Base-by-base conservation (phyloP, 345 rosid species). In the Noccaea caerulescens region DNA sequence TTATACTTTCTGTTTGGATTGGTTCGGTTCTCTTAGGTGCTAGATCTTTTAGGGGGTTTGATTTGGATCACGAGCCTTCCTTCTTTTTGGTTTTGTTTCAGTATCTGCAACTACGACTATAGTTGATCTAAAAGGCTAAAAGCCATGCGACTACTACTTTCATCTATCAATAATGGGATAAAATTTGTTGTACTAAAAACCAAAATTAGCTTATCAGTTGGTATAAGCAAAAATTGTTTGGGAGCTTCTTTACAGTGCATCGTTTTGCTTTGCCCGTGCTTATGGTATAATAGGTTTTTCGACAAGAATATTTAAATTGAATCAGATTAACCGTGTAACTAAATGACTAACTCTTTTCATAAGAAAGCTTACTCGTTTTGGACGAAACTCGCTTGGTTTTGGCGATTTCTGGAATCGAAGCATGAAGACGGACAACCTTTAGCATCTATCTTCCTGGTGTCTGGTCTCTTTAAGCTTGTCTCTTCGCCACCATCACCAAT, bases 101-200 rank as follows among this genome's bases (percentile, higher is more conserved):
- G 55, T 38, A 75, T 68, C 58, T 68, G 63, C 69, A 23, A 54
- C 51, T 46, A 38, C 33, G 78, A 60, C 39, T 51, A 50, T 37
- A 73, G 18, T 65, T 41, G 49, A 27, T 67, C 36, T 42, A 38
- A 30, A 50, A 27, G 44, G 41, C 71, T 59, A 10, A 41, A 59
- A 12, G 14, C 8, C 32, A 25, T 62, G 52, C 10, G 13, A 75
- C 58, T 25, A 75, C 58, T 25, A 75, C 58, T 36, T 39, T 59
- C 41, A 58, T 75, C 42, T 52, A 54, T 75, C 53, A 75, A 75
- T 68, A 61, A 75, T 7, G 45, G 60, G 47, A 34, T 18, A 9
- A 59, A 10, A 30, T 36, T 52, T 66, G 47, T 66, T 74, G 41
- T 59, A 33, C 47, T 59, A 27, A 27, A 16, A 4, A 37, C 71